These are phyloP conservation scores for Rhizopogon vulgaris DNA, from an alignment of 768 basidiomycete genomes.

Conservation along the genomic window DNA sequence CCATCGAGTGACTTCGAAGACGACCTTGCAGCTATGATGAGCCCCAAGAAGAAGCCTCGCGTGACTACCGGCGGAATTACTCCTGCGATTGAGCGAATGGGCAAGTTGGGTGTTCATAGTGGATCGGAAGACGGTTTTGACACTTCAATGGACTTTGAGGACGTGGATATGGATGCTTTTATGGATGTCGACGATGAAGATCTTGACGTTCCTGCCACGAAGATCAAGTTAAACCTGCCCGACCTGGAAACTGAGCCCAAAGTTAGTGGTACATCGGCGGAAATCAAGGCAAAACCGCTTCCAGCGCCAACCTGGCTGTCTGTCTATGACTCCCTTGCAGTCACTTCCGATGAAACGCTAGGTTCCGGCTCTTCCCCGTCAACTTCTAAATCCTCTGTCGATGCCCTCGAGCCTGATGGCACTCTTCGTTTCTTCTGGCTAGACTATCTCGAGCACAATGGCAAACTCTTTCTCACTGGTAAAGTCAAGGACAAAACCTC, in stretches of 20 bases:
- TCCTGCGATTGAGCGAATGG: constrained; percentile 54
- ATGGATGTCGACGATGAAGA: constrained; percentile 57
- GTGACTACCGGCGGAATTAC: constrained; percentile 38
- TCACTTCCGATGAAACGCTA: constrained; percentile 54
- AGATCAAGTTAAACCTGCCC: constrained; percentile 9
- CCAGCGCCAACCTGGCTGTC: constrained; percentile 62
- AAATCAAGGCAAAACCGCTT: constrained; percentile 41
- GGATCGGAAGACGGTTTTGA: constrained; percentile 41
- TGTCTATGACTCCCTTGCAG: constrained; percentile 65
- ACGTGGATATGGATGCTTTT: constrained; percentile 52
- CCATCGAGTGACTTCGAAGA: constrained; percentile 54
- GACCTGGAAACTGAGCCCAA: constrained; percentile 13
- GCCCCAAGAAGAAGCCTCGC: constrained; percentile 63
- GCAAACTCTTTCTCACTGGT: constrained; percentile 82
- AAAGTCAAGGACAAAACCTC: constrained; percentile 80
- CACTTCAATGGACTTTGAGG: constrained; percentile 32
- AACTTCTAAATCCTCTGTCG: constrained; percentile 35
- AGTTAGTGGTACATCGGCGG: not conserved
- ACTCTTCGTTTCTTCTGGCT: constrained; percentile 93
- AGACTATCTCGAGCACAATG: constrained; percentile 85
- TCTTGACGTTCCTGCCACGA: constrained; percentile 29
- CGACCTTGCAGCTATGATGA: constrained; percentile 34
- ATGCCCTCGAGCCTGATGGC: constrained; percentile 77
- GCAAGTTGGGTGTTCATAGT: constrained; percentile 53
- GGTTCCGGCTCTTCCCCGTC: constrained; percentile 36